phyloP scores from a whole-genome alignment of 2,329 filamentous ascomycete species.

The Nemania diffusa region DNA sequence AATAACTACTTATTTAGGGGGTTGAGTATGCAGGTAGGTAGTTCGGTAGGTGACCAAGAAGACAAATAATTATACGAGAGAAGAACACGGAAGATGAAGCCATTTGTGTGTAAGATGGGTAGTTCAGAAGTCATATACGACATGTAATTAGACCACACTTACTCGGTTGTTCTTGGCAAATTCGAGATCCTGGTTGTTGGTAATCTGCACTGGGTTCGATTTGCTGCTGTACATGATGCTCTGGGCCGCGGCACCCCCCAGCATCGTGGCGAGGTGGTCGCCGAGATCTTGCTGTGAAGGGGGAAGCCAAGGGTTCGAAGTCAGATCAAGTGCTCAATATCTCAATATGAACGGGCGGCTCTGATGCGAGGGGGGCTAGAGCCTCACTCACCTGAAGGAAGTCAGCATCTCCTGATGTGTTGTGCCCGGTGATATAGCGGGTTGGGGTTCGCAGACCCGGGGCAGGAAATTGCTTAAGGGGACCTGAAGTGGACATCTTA shows the following conservation, averaged over 20 bases:
- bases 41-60: too few species aligned
- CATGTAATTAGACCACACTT: too few species aligned
- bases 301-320: too few species aligned
- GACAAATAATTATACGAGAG: not conserved
- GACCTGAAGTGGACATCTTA: too few species aligned
- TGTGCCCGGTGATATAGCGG: conserved; percentile 36
- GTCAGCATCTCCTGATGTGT: conserved; percentile 29
- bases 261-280: conserved; percentile 33
- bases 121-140: too few species aligned
- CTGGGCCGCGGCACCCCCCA: conserved; percentile 24
- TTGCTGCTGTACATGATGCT: conserved; percentile 28
- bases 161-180: conserved; percentile 26
- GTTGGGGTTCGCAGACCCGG: conserved; percentile 20
- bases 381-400: conserved; percentile 10
- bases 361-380: too few species aligned
- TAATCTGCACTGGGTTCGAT: conserved; percentile 32
- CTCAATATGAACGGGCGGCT: not conserved
- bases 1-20: too few species aligned
- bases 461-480: conserved; percentile 32
- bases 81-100: not conserved
- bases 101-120: too few species aligned
- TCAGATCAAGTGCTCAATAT: not conserved
- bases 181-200: conserved; percentile 30
- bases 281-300: conserved; percentile 27
- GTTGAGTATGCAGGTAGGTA: too few species aligned